Evolutionary conservation across 495 filamentous ascomycete genomes (phyloP).

Genomic region (Hypoxylon rickii): DNA sequence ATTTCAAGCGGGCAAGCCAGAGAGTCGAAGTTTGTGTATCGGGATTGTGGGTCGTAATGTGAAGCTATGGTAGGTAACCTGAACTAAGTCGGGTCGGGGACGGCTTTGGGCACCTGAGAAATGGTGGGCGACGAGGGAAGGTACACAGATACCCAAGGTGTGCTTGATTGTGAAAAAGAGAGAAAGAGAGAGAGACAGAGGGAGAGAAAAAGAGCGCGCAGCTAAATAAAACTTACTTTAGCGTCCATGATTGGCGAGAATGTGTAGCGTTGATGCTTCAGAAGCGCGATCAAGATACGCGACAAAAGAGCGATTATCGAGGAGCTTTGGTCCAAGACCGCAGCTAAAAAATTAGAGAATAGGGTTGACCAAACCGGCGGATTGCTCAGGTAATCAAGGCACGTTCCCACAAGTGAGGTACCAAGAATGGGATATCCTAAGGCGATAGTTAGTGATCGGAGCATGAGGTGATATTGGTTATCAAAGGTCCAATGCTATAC

Average conservation of each 20-base stretch:
- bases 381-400: not conserved
- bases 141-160: no score
- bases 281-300: conserved; percentile 11
- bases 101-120: no score
- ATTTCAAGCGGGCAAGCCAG: no score
- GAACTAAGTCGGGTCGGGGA: no score
- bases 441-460: not conserved
- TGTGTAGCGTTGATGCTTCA: conserved; percentile 4
- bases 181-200: not conserved
- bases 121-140: no score
- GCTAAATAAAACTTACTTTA: conserved; percentile 42
- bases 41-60: not conserved
- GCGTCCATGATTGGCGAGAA: conserved; percentile 41
- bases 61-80: not conserved
- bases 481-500: not conserved
- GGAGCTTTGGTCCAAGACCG: conserved; percentile 11
- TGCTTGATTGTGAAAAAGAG: no score
- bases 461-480: not conserved
- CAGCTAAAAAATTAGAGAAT: not conserved
- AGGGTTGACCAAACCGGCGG: not conserved
- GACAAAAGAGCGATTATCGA: conserved; percentile 1
- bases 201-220: not conserved
- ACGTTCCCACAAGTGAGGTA: not conserved
- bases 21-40: not conserved
- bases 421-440: conserved; percentile 1